Conservation (phyloP, 306 rosid genomes). For the Ceratonia siliqua region DNA sequence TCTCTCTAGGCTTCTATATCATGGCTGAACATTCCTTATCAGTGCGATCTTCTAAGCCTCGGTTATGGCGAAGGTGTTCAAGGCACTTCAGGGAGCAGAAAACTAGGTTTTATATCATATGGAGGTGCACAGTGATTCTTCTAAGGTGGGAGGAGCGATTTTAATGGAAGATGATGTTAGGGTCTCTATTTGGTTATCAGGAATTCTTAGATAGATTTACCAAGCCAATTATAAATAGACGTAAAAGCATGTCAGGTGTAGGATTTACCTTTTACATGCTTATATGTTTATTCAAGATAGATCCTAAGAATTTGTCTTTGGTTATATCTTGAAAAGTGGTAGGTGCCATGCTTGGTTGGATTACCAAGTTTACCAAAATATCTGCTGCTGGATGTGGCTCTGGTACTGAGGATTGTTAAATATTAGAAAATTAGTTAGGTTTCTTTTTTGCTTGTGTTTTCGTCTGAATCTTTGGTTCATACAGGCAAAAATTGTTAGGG, state of each 20-base stretch:
- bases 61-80: slow-evolving; percentile 46
- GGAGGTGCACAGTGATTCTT: slow-evolving; percentile 64
- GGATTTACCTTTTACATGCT: no score
- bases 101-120: slow-evolving; percentile 58
- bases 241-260: no score
- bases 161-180: not conserved
- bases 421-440: not conserved
- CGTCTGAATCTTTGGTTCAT: not conserved
- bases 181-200: no score
- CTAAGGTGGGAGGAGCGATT: slow-evolving; percentile 51
- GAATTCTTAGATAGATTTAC: no score
- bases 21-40: slow-evolving; percentile 43
- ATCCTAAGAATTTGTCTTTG: no score
- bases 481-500: not conserved
- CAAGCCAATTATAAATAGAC: no score
- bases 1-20: slow-evolving; percentile 17
- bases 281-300: no score
- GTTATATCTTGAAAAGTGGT: not conserved
- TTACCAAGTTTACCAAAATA: not conserved
- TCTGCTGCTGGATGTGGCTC: not conserved
- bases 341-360: not conserved
- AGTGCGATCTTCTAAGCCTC: slow-evolving; percentile 28
- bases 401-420: not conserved
- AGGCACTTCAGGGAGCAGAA: slow-evolving; percentile 53
- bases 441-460: not conserved